These are phyloP conservation scores for Mucor plumbeus DNA, from an alignment of 371 early-diverging fungal genomes.

Conservation along the genomic window DNA sequence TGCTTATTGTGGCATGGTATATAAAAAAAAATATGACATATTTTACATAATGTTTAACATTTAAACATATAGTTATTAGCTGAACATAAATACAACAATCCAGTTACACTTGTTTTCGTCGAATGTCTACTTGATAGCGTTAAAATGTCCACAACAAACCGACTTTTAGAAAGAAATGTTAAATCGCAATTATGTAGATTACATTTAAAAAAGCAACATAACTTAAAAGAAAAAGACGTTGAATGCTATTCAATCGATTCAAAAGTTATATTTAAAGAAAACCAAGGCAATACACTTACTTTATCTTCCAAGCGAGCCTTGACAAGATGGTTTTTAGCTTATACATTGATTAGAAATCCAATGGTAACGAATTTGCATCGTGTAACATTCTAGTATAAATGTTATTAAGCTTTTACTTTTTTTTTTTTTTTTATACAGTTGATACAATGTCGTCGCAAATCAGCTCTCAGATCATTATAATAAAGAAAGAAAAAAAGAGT, in stretches of 20 bases:
- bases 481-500: too few species aligned
- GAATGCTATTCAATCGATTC: neutral
- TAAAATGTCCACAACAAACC: neutral
- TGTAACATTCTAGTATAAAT: neutral
- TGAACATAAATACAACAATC: conserved; percentile 57
- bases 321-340: conserved; percentile 51
- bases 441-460: neutral
- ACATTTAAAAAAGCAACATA: neutral
- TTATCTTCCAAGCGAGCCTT: conserved; percentile 25
- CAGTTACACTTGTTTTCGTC: conserved; percentile 43
- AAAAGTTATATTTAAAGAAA: neutral
- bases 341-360: conserved; percentile 51
- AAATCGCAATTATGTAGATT: neutral
- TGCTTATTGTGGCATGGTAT: conserved; percentile 58
- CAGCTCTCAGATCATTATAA: too few species aligned
- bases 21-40: too few species aligned
- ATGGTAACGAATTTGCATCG: conserved; percentile 25
- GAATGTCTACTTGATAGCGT: conserved; percentile 36
- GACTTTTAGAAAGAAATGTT: neutral
- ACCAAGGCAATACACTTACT: neutral
- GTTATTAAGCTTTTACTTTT: neutral
- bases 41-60: neutral
- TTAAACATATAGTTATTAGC: conserved; percentile 34
- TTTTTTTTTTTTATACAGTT: neutral
- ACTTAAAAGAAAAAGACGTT: neutral